phyloP scores from a whole-genome alignment of 306 rosid species.

The Carpinus viminea region DNA sequence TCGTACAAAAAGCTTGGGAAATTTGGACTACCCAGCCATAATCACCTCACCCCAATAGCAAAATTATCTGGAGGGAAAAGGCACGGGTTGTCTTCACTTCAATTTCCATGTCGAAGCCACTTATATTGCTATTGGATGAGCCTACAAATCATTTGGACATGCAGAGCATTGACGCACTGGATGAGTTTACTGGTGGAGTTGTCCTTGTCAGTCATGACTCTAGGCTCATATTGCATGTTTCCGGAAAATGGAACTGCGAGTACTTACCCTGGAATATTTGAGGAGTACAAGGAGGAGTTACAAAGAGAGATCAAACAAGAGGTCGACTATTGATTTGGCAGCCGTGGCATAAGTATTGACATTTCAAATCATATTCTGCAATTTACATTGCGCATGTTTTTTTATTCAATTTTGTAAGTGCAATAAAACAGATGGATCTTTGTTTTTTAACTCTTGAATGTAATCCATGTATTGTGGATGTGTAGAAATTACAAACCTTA shows the following conservation, averaged over 20 bases:
- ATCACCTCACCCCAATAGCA: conserved; percentile 71
- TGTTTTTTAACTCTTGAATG: background rate
- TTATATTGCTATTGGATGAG: conserved; percentile 73
- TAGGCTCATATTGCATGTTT: conserved; percentile 67
- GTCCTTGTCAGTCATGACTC: conserved; percentile 81
- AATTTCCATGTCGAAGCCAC: conserved; percentile 80
- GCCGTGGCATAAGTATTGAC: background rate
- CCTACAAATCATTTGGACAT: conserved; percentile 80
- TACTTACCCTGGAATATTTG: conserved; percentile 45
- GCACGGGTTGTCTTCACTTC: conserved; percentile 78
- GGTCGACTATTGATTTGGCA: conserved; percentile 49
- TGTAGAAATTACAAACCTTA: background rate
- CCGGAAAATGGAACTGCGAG: conserved; percentile 66
- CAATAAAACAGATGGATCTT: background rate
- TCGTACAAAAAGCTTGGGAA: conserved; percentile 62
- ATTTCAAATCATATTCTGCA: too few species aligned
- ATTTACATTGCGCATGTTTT: background rate
- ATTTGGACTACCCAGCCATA: conserved; percentile 70
- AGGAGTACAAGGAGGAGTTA: conserved; percentile 66
- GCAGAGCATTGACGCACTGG: conserved; percentile 78
- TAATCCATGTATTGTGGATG: background rate
- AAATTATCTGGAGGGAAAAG: conserved; percentile 71
- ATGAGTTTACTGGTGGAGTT: conserved; percentile 74
- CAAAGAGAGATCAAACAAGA: conserved; percentile 56
- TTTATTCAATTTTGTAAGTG: background rate